Base-by-base conservation (phyloP, 345 rosid species). In the Orychophragmus violaceus region DNA sequence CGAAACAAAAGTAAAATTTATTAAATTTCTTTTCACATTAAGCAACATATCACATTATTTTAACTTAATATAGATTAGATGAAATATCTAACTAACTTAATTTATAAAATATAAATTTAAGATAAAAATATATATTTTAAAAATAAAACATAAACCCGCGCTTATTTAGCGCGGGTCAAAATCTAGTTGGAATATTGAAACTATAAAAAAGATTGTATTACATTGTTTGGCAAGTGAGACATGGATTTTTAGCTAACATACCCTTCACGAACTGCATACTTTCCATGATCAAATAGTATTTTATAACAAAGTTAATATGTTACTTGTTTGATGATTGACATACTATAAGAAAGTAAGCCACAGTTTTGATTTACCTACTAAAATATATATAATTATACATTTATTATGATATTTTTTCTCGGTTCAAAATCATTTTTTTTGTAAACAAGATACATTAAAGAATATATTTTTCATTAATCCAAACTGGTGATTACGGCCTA, bases 251-350 rank as follows among this genome's bases (percentile, higher is more conserved):
- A 71, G 36, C 58, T 72, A 64, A 56, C 41, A 32, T 32, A 8
- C 17, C 19, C 70, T 71, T 64, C 48, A 48, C 33, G 70, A 64
- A 56, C 65, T 49, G 65, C 59, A 64, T 52, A 48, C 53, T 57
- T 64, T 72, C 70, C 30, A 64, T 72, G 66, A 49, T 28, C 35
- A 35, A 63, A 62, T 46, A 57, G 16, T 64, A 57, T 48, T 57
- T 36, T 64, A 37, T 56, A 48, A n/a, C 25, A 64, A 64, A 64
- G 70, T 36, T 29, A 25, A 12, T 71, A 48, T 64, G 59, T 64
- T 55, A 63, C 76, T 71, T 71, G 64, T 71, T 71, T 62, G 11
- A 71, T 62, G 11, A 71, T 71, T 71, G 58, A 49, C 7, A 55
- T 27, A 56, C 70, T 63, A 33, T 24, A 44, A 63, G 18, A 55